Percentiles rank a stretch among this genome's conserved stretches.
Conservation (phyloP, 169 alveolate species). For the Amoebophrya sp. region DNA sequence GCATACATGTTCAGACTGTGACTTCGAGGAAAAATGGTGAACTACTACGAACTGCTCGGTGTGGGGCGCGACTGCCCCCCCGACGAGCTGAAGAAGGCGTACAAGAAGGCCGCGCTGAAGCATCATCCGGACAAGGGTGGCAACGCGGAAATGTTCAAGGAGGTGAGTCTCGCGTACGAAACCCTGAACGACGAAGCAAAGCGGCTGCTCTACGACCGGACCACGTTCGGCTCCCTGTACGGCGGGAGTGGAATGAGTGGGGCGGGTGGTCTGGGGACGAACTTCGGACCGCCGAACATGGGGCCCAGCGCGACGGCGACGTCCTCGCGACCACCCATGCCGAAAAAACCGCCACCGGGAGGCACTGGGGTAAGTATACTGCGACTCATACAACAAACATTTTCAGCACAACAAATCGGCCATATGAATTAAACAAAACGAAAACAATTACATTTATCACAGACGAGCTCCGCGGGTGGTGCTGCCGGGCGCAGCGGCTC, state of each 20-base stretch:
- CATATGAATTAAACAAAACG: not conserved
- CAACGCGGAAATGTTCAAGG: conserved; percentile 62
- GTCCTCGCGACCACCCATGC: not conserved
- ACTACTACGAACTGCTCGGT: not conserved
- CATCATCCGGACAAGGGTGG: conserved; percentile 86
- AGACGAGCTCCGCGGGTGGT: not conserved
- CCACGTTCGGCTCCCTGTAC: not conserved
- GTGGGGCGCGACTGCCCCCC: not conserved
- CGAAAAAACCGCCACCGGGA: not conserved
- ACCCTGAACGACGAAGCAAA: conserved; percentile 63
- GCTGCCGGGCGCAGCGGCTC: no score
- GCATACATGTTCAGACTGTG: no score
- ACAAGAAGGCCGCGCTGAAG: not conserved
- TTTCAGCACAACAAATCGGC: not conserved
- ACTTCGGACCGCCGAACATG: not conserved
- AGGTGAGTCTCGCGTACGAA: conserved; percentile 68
- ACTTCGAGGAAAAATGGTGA: no score
- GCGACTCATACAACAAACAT: not conserved
- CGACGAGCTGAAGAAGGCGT: not conserved
- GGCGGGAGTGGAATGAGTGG: not conserved
- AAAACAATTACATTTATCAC: not conserved
- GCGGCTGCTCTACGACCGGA: conserved; percentile 56
- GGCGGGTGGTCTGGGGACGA: not conserved
- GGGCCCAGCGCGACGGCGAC: no score
- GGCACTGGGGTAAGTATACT: no score